Percentiles rank a stretch among this genome's conserved stretches.
These are phyloP conservation scores for Leccinum solheimii DNA, from an alignment of 1,284 basidiomycete genomes.

Conservation along the genomic window DNA sequence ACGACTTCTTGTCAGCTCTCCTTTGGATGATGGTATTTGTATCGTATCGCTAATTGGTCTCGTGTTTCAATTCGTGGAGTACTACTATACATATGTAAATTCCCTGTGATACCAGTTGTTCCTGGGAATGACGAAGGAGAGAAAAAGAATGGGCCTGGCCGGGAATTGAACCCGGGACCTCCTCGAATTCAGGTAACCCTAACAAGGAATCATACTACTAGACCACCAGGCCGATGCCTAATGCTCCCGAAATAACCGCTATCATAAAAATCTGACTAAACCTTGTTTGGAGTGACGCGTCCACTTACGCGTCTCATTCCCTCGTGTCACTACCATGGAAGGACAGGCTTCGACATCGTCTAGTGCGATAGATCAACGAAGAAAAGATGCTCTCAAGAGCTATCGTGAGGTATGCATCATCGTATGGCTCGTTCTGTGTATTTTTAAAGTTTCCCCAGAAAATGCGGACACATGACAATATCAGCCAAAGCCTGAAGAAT, in stretches of 20 bases:
- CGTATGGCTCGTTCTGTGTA: not conserved
- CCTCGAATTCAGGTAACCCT: constrained; percentile 45
- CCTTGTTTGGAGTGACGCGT: constrained; percentile 29
- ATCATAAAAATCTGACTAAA: constrained; percentile 2
- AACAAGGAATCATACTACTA: constrained; percentile 59
- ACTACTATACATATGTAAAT: too few relatives aligned
- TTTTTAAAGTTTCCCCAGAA: constrained; percentile 58
- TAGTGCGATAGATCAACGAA: constrained; percentile 57
- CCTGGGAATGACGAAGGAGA: not conserved
- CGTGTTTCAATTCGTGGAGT: constrained; percentile 26
- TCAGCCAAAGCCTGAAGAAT: constrained; percentile 83
- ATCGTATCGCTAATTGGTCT: constrained; percentile 24
- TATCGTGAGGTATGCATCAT: constrained; percentile 59
- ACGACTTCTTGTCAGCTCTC: not conserved
- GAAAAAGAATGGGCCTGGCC: constrained; percentile 60
- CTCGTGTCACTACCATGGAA: constrained; percentile 43
- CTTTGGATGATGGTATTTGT: constrained; percentile 4
- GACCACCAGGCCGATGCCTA: constrained; percentile 44
- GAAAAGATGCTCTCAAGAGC: constrained; percentile 62
- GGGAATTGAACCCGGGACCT: constrained; percentile 87
- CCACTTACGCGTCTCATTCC: constrained; percentile 16
- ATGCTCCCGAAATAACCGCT: not conserved
- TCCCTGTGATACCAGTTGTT: too few relatives aligned
- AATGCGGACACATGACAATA: constrained; percentile 85
- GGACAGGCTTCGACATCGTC: constrained; percentile 56